Evolutionary conservation across 345 rosid species (phyloP), one percentile per base, ranked within the genome.

Genomic region (Pistacia integerrima): DNA sequence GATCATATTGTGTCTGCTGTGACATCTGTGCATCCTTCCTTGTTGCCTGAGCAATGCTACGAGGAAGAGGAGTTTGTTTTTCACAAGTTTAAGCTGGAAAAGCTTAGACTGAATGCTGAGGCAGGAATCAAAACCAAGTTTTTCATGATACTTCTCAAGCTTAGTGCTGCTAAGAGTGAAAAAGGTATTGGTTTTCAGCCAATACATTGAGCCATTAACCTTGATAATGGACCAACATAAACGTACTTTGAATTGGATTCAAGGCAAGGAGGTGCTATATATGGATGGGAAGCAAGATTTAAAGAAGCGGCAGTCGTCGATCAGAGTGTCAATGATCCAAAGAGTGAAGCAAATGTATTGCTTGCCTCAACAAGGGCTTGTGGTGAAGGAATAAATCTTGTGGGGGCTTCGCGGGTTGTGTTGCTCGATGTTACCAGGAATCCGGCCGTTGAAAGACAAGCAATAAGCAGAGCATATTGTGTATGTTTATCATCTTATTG

Each of bases 341-440:
- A 20, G 16, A 90, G 86, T 59, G 77, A 84, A 56, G 73, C 89
- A 14, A 90, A 84, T 82, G 92, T 95, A 67, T 52, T 95, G 80
- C 89, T 93, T 62, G 98, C 98, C 52, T 90, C 97, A 9, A 90
- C 81, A 36, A 87, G 57, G 80, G 93, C 98, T 4, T 93, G 97
- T 78, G 87, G 86, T 0, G 97, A 90, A 74, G 96, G 98, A 14
- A 93, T 93, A 48, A 88, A 78, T 79, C 92, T 93, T 2, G 87
- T 90, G 5, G 98, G 97, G 0, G 97, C 94, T 20, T 95, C 99
- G 0, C 86, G 97, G 79, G 96, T 93, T n/a, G 80, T 95, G 36
- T 77, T 91, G 63, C 90, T 95, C 4, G 98, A 93, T 62, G 94
- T 92, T 6, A 88, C 86, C 20, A 91, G 97, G 98, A 95, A 95